A percentile compares a stretch with the other conserved stretches of the same genome.
Conservation (phyloP, 192 early-diverging fungal genomes). For the Backusella macrospora region DNA sequence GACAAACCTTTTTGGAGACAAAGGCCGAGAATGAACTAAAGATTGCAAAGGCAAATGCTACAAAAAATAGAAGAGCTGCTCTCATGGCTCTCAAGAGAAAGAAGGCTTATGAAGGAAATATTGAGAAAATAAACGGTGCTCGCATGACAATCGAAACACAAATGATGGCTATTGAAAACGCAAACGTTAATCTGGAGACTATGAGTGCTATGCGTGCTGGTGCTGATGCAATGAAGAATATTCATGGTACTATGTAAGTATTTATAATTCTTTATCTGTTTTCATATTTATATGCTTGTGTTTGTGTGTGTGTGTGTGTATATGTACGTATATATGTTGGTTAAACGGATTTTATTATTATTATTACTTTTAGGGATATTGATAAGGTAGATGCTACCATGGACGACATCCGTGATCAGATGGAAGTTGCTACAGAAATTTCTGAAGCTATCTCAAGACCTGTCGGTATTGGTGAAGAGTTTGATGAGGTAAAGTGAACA, state of each 20-base stretch:
- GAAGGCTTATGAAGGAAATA: conserved; percentile 79
- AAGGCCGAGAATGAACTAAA: conserved; percentile 88
- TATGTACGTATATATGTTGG: neutral
- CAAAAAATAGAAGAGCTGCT: conserved; percentile 88
- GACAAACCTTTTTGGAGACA: conserved; percentile 82
- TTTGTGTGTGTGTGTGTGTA: neutral
- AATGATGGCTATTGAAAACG: conserved; percentile 93
- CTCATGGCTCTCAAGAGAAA: conserved; percentile 96
- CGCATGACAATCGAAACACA: conserved; percentile 93
- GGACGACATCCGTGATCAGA: conserved; percentile 98
- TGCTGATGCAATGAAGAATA: conserved; percentile 90
- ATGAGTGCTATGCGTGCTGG: conserved; percentile 95
- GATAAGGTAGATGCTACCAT: conserved; percentile 94
- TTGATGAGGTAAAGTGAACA: conserved; percentile 72
- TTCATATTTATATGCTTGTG: neutral
- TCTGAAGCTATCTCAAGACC: conserved; percentile 92
- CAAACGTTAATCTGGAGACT: conserved; percentile 93
- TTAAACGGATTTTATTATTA: neutral
- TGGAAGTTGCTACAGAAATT: conserved; percentile 95
- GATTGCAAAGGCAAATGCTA: conserved; percentile 85
- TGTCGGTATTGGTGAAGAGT: conserved; percentile 80
- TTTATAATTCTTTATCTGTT: neutral
- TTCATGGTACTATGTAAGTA: conserved; percentile 85
- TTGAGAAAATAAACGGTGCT: conserved; percentile 87
- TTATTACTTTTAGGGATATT: conserved; percentile 63